These are phyloP conservation scores for Diaporthe vaccinii DNA, from an alignment of 2,329 filamentous ascomycete genomes.

Conservation along the genomic window DNA sequence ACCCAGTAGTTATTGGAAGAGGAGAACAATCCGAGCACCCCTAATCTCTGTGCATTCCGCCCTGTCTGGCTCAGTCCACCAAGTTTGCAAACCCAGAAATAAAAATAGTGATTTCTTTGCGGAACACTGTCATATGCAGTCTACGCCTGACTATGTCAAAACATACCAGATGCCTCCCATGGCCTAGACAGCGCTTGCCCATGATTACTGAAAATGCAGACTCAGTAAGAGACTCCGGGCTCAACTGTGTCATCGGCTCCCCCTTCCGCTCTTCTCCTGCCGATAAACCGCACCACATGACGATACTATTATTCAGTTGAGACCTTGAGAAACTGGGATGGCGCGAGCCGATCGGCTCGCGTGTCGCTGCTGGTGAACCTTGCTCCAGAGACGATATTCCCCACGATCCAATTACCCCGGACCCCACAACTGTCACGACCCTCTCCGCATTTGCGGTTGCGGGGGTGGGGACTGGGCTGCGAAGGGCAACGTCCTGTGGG, in stretches of 20 bases:
- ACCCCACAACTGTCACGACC: slow-evolving; percentile 17
- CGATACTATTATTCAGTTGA: not conserved
- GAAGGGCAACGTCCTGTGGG: not conserved
- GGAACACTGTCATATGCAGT: not conserved
- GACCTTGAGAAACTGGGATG: not conserved
- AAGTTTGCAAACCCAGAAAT: not conserved
- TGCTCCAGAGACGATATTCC: not conserved
- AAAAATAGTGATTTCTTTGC: too few relatives aligned
- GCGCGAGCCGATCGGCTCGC: slow-evolving; percentile 12
- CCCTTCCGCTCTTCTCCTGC: not conserved
- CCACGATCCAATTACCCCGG: not conserved
- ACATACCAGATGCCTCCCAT: not conserved
- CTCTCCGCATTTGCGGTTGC: not conserved
- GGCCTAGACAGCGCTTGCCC: too few relatives aligned
- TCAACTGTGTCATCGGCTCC: not conserved
- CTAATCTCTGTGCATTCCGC: not conserved
- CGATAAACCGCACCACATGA: not conserved
- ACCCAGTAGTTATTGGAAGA: not conserved
- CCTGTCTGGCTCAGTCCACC: not conserved
- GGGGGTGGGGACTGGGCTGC: not conserved
- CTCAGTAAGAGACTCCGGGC: not conserved
- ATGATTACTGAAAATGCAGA: too few relatives aligned
- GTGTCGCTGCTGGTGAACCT: not conserved
- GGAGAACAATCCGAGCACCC: not conserved
- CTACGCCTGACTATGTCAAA: not conserved